Conservation (phyloP, 768 basidiomycete genomes). For the Termitomyces sp. region DNA sequence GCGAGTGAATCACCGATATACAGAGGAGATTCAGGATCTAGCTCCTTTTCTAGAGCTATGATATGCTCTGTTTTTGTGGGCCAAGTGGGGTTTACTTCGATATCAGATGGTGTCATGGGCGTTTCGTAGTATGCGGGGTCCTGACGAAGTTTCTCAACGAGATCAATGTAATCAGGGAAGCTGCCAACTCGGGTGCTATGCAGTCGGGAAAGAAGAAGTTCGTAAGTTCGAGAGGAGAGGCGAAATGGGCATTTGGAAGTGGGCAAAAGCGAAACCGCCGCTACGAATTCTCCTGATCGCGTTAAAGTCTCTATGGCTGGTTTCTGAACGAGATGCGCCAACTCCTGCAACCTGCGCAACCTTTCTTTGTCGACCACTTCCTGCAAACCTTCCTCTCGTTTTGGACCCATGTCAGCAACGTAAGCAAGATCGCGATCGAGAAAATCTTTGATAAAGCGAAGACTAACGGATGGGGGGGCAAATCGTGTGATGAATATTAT, state of each 20-base stretch:
- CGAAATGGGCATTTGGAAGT: conserved; percentile 22
- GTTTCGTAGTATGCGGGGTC: conserved; percentile 3
- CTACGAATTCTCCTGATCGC: conserved; percentile 27
- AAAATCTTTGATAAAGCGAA: conserved; percentile 35
- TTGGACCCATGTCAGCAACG: conserved; percentile 8
- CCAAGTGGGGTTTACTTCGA: too few species aligned
- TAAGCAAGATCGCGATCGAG: conserved; percentile 19
- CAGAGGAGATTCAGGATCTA: background rate
- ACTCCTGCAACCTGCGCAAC: conserved; percentile 1
- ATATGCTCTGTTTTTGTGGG: background rate
- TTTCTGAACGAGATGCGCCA: conserved; percentile 23
- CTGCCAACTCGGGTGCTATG: conserved; percentile 6
- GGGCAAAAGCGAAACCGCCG: conserved; percentile 44
- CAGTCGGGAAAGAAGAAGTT: conserved; percentile 25
- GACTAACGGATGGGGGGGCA: conserved; percentile 26
- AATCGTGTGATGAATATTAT: conserved; percentile 40
- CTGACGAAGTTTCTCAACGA: conserved; percentile 15
- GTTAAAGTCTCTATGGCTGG: conserved; percentile 37
- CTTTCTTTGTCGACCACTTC: background rate
- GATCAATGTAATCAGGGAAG: conserved; percentile 7
- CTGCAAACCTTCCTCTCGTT: background rate
- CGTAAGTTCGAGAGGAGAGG: conserved; percentile 32
- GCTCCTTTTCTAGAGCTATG: background rate
- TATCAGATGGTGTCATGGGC: background rate
- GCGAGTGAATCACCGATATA: conserved; percentile 9